phyloP scores from a whole-genome alignment of 257 asterid genomes.

The Echites panduratus region DNA sequence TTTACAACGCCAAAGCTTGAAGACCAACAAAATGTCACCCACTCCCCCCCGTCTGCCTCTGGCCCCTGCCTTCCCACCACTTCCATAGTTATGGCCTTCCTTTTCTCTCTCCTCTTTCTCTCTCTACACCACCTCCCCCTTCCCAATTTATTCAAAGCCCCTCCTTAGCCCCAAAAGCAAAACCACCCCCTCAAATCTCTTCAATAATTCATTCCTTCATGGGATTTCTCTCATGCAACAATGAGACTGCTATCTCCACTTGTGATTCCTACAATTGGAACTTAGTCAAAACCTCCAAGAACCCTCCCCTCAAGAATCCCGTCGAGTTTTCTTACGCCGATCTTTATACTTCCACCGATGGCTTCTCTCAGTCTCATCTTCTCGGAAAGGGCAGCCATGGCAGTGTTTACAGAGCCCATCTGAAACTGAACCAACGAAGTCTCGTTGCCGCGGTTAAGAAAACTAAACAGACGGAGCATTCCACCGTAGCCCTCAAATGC shows the following conservation, averaged over 20 bases:
- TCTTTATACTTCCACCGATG: constrained; percentile 55
- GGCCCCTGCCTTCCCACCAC: neutral
- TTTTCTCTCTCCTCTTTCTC: constrained; percentile 4
- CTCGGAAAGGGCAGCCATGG: constrained; percentile 89
- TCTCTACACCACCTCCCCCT: constrained; percentile 5
- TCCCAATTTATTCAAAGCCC: neutral
- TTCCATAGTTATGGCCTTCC: constrained; percentile 35
- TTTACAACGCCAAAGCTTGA: constrained; percentile 17
- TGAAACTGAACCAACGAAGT: constrained; percentile 29
- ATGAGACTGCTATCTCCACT: constrained; percentile 57
- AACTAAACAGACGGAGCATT: constrained; percentile 28
- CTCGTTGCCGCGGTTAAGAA: constrained; percentile 60
- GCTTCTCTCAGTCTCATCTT: constrained; percentile 54
- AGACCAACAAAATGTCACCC: constrained; percentile 12
- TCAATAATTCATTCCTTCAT: constrained; percentile 19
- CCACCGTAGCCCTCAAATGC: neutral
- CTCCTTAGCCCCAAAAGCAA: neutral
- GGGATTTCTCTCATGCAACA: constrained; percentile 74
- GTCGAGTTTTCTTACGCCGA: constrained; percentile 46
- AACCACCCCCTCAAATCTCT: neutral
- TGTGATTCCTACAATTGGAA: constrained; percentile 58
- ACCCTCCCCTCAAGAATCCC: constrained; percentile 22
- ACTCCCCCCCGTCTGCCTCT: constrained; percentile 1
- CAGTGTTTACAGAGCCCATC: constrained; percentile 55
- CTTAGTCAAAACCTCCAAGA: constrained; percentile 19